Base-by-base conservation (phyloP, 352 stramenopile species). In the Globisporangium cylindrosporum region DNA sequence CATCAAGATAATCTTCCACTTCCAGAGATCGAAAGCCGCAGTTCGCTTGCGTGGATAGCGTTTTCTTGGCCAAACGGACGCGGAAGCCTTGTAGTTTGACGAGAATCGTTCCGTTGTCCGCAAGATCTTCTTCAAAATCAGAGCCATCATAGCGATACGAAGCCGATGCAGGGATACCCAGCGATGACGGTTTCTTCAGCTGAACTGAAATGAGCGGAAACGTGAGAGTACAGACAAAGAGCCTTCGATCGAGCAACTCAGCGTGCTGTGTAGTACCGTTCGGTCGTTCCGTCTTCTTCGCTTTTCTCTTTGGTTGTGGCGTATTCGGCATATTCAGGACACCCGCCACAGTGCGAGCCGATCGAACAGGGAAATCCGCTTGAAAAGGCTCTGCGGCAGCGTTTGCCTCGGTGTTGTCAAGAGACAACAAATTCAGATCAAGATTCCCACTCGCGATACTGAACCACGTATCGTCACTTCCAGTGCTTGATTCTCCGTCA, bases 401-500 rank as follows among this genome's bases (percentile, higher is more conserved):
- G 20, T 43, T 43, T 25, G 57, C 10, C 12, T 54, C 32, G 4
- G n/a, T 41, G 27, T 32, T 49, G 8, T 59, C 66, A 56, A 64
- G 24, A 6, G 66, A 64, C 41, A 46, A 25, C 22, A 71, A 5
- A 54, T 64, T 79, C 62, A 72, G 60, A 59, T 91, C 84, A 27
- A 84, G 62, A 34, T 84, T 91, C 18, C 81, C 84, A 55, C 82
- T 93, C 15, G 86, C 80, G 58, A 96, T 92, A 51, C 89, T 96
- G 69, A 96, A 96, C 89, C 89, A 96, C 0, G 89, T 95, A 56
- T 96, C 89, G 63, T 96, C 89, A 77, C 89, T 96, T 36, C 83
- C 82, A 53, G 86, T 83, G 66, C 86, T 92, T 24, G 87, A 93
- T 29, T 86, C 75, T 59, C 70, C 75, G 46, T 91, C 87, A 0